Conservation (phyloP, 208 protist species). For the Leishmania arabica region DNA sequence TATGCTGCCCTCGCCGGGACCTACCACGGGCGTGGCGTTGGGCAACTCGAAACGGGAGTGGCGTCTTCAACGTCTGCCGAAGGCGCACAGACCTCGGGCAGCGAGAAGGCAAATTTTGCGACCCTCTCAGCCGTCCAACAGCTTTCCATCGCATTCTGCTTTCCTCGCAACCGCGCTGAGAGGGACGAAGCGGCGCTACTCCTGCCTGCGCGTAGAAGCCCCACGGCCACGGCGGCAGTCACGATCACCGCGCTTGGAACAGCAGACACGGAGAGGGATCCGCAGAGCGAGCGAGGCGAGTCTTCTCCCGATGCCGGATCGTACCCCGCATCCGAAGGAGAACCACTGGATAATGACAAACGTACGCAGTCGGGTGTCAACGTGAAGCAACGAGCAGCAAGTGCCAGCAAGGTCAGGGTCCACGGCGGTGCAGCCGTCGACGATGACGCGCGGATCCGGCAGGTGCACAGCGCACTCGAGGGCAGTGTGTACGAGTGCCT, state of each 20-base stretch:
- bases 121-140: constrained; percentile 17
- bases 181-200: not conserved
- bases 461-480: constrained; percentile 4
- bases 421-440: not conserved
- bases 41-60: too few species aligned
- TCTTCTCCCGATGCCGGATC: not conserved
- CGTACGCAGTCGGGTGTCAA: not conserved
- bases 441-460: not conserved
- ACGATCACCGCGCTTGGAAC: not conserved
- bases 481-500: constrained; percentile 18
- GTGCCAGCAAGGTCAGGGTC: not conserved
- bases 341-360: not conserved
- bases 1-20: constrained; percentile 6
- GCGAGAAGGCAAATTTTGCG: not conserved
- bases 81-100: not conserved
- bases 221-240: not conserved
- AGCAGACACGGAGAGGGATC: not conserved
- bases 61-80: not conserved
- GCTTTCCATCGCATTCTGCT: constrained; percentile 31
- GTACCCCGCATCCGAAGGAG: not conserved
- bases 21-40: not conserved
- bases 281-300: too few species aligned
- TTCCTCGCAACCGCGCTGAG: not conserved
- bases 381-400: not conserved
- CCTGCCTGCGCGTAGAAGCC: not conserved